phyloP scores from a whole-genome alignment of 176 grass and related monocot species.

The Pharus latifolius region DNA sequence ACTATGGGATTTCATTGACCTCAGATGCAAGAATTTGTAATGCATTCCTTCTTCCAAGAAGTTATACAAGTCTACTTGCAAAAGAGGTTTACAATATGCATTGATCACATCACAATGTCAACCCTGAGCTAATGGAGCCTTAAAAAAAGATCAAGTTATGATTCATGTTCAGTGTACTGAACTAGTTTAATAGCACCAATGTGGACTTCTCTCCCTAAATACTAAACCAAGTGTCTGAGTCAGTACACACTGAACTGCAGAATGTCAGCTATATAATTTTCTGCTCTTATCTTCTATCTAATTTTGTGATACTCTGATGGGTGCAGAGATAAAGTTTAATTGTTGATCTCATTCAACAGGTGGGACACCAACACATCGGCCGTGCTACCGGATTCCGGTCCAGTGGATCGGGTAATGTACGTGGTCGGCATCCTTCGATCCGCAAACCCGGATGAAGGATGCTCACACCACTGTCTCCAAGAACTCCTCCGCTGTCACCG shows the following conservation, averaged over 20 bases:
- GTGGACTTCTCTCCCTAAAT: constrained; percentile 7
- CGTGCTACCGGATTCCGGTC: constrained; percentile 47
- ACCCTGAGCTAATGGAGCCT: constrained; percentile 7
- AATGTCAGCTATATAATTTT: constrained; percentile 19
- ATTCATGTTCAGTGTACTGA: constrained; percentile 23
- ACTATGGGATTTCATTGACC: neutral
- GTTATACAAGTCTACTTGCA: neutral
- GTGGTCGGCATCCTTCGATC: constrained; percentile 63
- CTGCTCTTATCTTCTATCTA: neutral
- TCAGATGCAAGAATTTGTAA: neutral
- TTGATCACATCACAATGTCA: neutral
- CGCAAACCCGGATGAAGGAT: constrained; percentile 32
- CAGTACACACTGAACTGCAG: constrained; percentile 14
- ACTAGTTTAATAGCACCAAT: constrained; percentile 10
- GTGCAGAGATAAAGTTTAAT: constrained; percentile 1
- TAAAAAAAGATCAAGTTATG: constrained; percentile 2
- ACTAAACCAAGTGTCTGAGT: constrained; percentile 4
- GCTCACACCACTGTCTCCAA: constrained; percentile 42
- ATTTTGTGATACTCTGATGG: neutral
- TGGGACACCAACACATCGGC: constrained; percentile 72
- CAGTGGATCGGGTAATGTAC: constrained; percentile 45
- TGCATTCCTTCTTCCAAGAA: neutral
- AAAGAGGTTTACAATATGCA: neutral
- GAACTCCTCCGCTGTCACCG: constrained; percentile 40
- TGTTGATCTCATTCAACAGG: constrained; percentile 18